A percentile compares a stretch with the other conserved stretches of the same genome.
Conservation (phyloP, 371 early-diverging fungal genomes). For the Lichtheimia ornata region DNA sequence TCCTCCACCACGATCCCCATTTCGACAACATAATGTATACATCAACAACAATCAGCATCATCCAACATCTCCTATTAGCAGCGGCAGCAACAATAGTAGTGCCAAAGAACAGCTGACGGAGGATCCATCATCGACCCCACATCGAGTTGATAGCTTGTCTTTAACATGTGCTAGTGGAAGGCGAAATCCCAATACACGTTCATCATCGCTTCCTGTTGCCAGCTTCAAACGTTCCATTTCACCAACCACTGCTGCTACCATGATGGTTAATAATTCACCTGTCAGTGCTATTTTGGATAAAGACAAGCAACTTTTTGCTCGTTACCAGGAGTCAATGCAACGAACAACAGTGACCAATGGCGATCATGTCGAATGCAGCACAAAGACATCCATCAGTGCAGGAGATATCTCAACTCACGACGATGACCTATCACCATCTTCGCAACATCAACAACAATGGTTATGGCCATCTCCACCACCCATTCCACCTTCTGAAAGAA, state of each 20-base stretch:
- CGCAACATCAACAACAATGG: slow-evolving; percentile 10
- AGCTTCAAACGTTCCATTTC: slow-evolving; percentile 2
- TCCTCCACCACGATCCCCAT: slow-evolving; percentile 25
- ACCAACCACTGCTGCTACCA: background rate
- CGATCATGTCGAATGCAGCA: slow-evolving; percentile 7
- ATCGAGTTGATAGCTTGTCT: slow-evolving; percentile 5
- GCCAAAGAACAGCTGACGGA: too few species aligned
- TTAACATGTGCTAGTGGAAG: background rate
- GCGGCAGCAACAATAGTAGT: too few species aligned
- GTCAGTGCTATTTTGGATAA: slow-evolving; percentile 23
- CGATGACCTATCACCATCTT: too few species aligned
- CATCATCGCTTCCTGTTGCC: slow-evolving; percentile 8
- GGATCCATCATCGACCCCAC: background rate
- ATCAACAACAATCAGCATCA: background rate
- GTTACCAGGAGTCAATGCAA: slow-evolving; percentile 18
- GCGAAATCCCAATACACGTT: background rate
- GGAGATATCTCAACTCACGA: too few species aligned
- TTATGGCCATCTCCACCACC: slow-evolving; percentile 14
- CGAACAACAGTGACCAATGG: background rate
- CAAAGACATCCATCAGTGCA: background rate
- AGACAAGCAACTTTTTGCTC: slow-evolving; percentile 27
- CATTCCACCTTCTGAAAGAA: slow-evolving; percentile 4
- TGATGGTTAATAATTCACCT: slow-evolving; percentile 6
- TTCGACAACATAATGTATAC: slow-evolving; percentile 14
- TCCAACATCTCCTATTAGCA: too few species aligned